phyloP scores from a whole-genome alignment of 2,329 filamentous ascomycete species.

The Trichoderma lentiforme region DNA sequence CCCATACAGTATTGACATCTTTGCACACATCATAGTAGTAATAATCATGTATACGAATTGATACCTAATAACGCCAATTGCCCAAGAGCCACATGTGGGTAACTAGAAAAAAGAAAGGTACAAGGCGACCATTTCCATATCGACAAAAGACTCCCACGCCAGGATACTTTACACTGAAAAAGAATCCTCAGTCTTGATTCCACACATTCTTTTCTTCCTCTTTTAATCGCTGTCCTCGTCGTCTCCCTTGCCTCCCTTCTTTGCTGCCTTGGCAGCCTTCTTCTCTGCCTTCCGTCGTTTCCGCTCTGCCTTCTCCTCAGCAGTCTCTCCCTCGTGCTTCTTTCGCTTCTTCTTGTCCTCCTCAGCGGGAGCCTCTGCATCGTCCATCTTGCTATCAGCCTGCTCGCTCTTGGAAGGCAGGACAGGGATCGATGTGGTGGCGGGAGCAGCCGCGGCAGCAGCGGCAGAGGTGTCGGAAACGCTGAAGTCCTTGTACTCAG shows the following conservation, averaged over 20 bases:
- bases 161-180: slow-evolving; percentile 5
- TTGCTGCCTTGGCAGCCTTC: slow-evolving; percentile 55
- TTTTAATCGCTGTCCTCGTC: slow-evolving; percentile 47
- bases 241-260: slow-evolving; percentile 51
- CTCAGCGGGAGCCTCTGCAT: slow-evolving; percentile 44
- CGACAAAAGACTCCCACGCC: slow-evolving; percentile 19
- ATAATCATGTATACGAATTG: slow-evolving; percentile 17
- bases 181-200: slow-evolving; percentile 9
- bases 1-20: neutral
- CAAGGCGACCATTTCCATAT: slow-evolving; percentile 23
- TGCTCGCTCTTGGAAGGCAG: slow-evolving; percentile 37
- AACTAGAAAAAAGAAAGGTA: slow-evolving; percentile 21
- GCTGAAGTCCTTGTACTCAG: slow-evolving; percentile 88
- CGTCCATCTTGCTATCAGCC: slow-evolving; percentile 31
- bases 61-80: slow-evolving; percentile 25
- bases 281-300: slow-evolving; percentile 60
- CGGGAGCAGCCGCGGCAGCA: slow-evolving; percentile 41
- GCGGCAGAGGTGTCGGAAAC: slow-evolving; percentile 48
- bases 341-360: slow-evolving; percentile 67
- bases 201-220: neutral
- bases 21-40: neutral
- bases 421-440: slow-evolving; percentile 30
- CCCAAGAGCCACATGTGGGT: slow-evolving; percentile 18
- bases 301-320: slow-evolving; percentile 63
- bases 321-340: slow-evolving; percentile 76